These are phyloP conservation scores for Gossypium mustelinum DNA, from an alignment of 345 rosid species.

Conservation along the genomic window DNA sequence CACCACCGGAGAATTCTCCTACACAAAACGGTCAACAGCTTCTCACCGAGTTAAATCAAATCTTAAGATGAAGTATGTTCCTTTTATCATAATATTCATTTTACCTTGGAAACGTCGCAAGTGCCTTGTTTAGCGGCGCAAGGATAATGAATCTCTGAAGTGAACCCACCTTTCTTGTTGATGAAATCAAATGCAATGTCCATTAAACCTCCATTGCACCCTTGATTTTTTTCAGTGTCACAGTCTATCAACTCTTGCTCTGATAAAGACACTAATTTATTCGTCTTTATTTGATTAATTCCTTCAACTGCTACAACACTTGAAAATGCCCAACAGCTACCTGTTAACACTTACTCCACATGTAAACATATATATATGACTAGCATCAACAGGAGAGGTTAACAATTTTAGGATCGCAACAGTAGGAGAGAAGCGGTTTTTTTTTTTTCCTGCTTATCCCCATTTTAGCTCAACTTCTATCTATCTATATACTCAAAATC, in stretches of 20 bases:
- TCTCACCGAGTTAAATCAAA: neutral
- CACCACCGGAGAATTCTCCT: slow-evolving; percentile 40
- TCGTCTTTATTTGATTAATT: slow-evolving; percentile 54
- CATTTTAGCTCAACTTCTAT: neutral
- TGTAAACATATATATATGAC: neutral
- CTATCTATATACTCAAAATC: no score
- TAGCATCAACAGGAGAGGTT: neutral
- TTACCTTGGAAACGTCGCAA: slow-evolving; percentile 38
- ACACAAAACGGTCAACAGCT: neutral
- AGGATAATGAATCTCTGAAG: slow-evolving; percentile 58
- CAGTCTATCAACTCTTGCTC: slow-evolving; percentile 72
- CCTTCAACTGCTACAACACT: slow-evolving; percentile 68
- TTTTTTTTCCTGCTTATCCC: neutral
- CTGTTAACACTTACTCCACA: slow-evolving; percentile 19
- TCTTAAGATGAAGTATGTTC: neutral
- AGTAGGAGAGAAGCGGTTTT: neutral
- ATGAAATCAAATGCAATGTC: slow-evolving; percentile 67
- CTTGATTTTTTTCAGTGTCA: slow-evolving; percentile 59
- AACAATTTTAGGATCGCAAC: neutral
- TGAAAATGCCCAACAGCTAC: slow-evolving; percentile 86
- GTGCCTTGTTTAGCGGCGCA: slow-evolving; percentile 36
- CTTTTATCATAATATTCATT: neutral
- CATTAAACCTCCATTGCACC: slow-evolving; percentile 73
- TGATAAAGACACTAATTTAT: slow-evolving; percentile 50
- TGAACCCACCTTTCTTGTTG: slow-evolving; percentile 47